Percentiles rank a stretch among this genome's conserved stretches.
phyloP scores from a whole-genome alignment of 2,329 filamentous ascomycete genomes.

The Ascomycota sp. region DNA sequence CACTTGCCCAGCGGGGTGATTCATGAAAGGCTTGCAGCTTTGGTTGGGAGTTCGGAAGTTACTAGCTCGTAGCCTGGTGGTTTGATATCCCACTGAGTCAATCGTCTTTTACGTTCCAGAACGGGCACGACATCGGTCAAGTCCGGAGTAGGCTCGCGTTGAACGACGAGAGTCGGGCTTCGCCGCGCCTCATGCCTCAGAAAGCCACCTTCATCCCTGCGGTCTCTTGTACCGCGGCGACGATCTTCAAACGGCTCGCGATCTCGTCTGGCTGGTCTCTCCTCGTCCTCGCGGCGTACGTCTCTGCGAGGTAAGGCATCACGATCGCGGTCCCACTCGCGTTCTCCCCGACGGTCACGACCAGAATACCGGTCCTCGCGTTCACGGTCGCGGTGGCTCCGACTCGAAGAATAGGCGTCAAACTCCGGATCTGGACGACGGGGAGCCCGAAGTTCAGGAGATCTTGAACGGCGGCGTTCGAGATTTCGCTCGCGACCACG shows the following conservation, averaged over 20 bases:
- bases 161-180: constrained; percentile 65
- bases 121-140: constrained; percentile 71
- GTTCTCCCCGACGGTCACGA: constrained; percentile 45
- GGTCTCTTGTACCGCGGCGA: constrained; percentile 27
- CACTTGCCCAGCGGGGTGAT: constrained; percentile 54
- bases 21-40: constrained; percentile 95
- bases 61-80: constrained; percentile 96
- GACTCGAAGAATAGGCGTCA: constrained; percentile 82
- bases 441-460: constrained; percentile 49
- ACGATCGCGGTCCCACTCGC: constrained; percentile 58
- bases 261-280: constrained; percentile 32
- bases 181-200: constrained; percentile 36
- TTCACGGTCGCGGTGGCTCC: constrained; percentile 81
- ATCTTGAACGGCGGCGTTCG: constrained; percentile 64
- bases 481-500: constrained; percentile 21
- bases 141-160: constrained; percentile 89
- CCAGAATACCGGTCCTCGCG: constrained; percentile 79
- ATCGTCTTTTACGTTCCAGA: constrained; percentile 66
- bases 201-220: constrained; percentile 16
- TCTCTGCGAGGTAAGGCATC: constrained; percentile 35
- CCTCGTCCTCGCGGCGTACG: constrained; percentile 44
- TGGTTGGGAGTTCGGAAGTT: constrained; percentile 84
- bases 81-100: constrained; percentile 99
- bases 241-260: constrained; percentile 33
- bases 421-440: constrained; percentile 57